A percentile compares a stretch with the other conserved stretches of the same genome.
These are phyloP conservation scores for Silybum marianum DNA, from an alignment of 129 eudicot genomes.

Conservation along the genomic window DNA sequence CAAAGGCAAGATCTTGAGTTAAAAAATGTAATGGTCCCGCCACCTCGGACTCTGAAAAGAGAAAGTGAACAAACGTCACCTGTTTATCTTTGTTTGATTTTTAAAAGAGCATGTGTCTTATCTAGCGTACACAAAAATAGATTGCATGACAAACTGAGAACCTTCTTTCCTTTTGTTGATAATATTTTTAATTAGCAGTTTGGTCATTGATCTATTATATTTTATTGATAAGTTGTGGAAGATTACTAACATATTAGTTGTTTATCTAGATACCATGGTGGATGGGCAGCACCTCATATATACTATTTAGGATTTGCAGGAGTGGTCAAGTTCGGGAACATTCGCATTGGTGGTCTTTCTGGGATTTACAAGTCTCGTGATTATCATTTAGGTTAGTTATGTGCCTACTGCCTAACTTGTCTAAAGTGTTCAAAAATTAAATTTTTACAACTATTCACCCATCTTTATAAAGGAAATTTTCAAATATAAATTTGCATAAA, in stretches of 20 bases:
- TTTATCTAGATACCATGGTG: conserved; percentile 87
- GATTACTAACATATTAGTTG: conserved; percentile 18
- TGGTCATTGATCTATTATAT: not conserved
- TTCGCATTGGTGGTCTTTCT: conserved; percentile 95
- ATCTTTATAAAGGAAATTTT: not conserved
- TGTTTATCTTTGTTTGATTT: not conserved
- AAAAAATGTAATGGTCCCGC: not conserved
- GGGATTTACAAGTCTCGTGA: conserved; percentile 81
- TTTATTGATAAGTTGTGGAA: conserved; percentile 24
- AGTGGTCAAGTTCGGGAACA: conserved; percentile 81
- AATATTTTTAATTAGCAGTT: not conserved
- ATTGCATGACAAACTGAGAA: not conserved
- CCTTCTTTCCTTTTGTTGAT: not conserved
- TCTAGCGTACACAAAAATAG: not conserved
- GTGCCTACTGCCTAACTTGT: not conserved
- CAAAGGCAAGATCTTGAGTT: not conserved
- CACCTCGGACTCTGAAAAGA: not conserved
- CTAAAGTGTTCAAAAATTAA: not conserved
- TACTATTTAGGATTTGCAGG: conserved; percentile 97
- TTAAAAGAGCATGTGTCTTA: not conserved
- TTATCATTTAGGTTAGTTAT: conserved; percentile 66
- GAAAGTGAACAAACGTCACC: not conserved
- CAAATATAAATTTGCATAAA: not conserved
- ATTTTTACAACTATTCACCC: not conserved
- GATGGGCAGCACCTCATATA: conserved; percentile 95